Percentiles rank a stretch among this genome's conserved stretches.
Conservation (phyloP, 306 rosid species). For the Lathyrus oleraceus region DNA sequence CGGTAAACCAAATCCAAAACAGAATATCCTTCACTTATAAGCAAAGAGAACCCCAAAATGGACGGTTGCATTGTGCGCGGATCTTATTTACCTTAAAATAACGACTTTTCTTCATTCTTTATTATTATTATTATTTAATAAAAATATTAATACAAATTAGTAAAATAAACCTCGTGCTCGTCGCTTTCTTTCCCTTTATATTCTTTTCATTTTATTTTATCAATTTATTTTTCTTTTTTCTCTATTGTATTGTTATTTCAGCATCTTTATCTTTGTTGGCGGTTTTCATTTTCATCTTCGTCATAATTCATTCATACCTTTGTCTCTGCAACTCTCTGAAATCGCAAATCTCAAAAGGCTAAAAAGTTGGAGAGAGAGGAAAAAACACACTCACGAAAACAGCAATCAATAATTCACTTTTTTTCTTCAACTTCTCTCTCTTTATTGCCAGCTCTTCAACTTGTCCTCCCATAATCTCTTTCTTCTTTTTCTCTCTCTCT, state of each 20-base stretch:
- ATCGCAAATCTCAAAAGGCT: conserved; percentile 68
- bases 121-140: too few species aligned
- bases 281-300: conserved; percentile 31
- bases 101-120: conserved; percentile 43
- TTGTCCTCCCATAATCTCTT: conserved; percentile 60
- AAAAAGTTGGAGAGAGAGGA: conserved; percentile 68
- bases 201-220: background rate
- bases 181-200: background rate
- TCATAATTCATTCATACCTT: conserved; percentile 49
- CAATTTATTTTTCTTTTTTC: background rate
- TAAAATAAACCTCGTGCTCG: background rate
- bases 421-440: conserved; percentile 51
- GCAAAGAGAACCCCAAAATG: conserved; percentile 27
- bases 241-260: background rate
- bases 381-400: conserved; percentile 30
- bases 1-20: conserved; percentile 3
- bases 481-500: conserved; percentile 27
- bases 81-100: conserved; percentile 59
- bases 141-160: background rate
- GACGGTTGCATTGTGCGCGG: conserved; percentile 60
- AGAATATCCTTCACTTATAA: conserved; percentile 21
- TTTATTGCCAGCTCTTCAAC: conserved; percentile 83
- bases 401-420: conserved; percentile 90
- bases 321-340: conserved; percentile 50
- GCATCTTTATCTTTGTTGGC: conserved; percentile 17